Evolutionary conservation across 2,329 filamentous ascomycete genomes (phyloP).

Genomic region (Cladosporium cucumerinum): DNA sequence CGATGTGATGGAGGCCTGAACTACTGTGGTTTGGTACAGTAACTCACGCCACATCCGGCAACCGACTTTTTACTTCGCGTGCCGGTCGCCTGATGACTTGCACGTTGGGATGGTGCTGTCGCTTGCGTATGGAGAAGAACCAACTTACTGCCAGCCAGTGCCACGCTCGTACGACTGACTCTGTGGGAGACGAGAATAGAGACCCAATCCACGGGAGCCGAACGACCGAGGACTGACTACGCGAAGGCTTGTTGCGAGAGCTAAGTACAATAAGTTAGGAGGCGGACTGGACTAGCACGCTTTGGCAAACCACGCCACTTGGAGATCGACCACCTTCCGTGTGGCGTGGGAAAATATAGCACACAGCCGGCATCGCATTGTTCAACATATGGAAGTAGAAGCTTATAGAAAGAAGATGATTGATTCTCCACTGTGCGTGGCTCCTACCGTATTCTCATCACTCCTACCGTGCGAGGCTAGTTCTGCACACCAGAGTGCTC

Average conservation of each 20-base stretch:
- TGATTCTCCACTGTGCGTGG: neutral
- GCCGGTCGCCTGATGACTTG: neutral
- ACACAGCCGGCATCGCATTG: neutral
- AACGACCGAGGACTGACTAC: slow-evolving; percentile 18
- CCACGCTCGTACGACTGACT: neutral
- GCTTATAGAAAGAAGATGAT: neutral
- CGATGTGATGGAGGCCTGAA: neutral
- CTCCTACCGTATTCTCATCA: neutral
- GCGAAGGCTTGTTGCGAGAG: neutral
- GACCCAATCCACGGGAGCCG: neutral
- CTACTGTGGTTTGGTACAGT: neutral
- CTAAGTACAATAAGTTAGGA: no score
- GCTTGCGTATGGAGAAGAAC: neutral
- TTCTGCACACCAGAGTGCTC: neutral
- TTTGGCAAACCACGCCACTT: neutral
- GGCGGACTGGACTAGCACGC: neutral
- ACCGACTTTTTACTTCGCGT: neutral
- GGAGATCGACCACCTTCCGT: neutral
- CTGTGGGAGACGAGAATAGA: no score
- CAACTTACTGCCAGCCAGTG: neutral
- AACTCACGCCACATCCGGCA: neutral
- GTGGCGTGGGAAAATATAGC: neutral
- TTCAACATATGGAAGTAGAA: neutral
- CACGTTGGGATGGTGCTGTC: neutral
- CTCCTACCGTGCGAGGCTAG: neutral